These are phyloP conservation scores for Scalesia atractyloides DNA, from an alignment of 129 eudicot genomes.

Conservation along the genomic window DNA sequence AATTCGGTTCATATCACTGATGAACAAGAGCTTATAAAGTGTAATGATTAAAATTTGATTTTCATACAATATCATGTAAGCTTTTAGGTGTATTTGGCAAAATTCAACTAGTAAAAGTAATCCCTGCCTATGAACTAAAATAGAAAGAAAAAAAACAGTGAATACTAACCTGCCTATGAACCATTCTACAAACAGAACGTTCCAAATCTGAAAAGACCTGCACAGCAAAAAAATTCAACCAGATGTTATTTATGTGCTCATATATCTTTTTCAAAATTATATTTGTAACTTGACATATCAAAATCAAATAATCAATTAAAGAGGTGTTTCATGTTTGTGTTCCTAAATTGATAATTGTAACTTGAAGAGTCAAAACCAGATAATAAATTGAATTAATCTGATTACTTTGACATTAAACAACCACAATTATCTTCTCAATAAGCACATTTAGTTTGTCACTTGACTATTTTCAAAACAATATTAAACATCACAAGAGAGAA, in stretches of 20 bases:
- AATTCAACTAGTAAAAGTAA: not conserved
- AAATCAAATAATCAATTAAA: not conserved
- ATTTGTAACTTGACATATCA: not conserved
- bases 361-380: not conserved
- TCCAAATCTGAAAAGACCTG: conserved; percentile 98
- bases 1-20: not conserved
- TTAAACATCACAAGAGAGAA: not conserved
- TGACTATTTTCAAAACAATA: not conserved
- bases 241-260: conserved; percentile 5
- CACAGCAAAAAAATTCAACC: conserved; percentile 21
- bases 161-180: conserved; percentile 81
- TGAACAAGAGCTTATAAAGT: not conserved
- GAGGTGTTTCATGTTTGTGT: not conserved
- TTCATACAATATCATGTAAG: not conserved
- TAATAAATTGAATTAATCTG: not conserved
- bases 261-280: not conserved
- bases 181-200: conserved; percentile 97
- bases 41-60: not conserved
- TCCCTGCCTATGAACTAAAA: not conserved
- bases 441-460: not conserved
- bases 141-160: conserved; percentile 1
- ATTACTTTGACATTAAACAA: not conserved
- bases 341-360: not conserved
- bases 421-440: not conserved
- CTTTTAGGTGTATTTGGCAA: not conserved